phyloP scores from a whole-genome alignment of 176 grass and related monocot species.

The Elaeis guineensis region DNA sequence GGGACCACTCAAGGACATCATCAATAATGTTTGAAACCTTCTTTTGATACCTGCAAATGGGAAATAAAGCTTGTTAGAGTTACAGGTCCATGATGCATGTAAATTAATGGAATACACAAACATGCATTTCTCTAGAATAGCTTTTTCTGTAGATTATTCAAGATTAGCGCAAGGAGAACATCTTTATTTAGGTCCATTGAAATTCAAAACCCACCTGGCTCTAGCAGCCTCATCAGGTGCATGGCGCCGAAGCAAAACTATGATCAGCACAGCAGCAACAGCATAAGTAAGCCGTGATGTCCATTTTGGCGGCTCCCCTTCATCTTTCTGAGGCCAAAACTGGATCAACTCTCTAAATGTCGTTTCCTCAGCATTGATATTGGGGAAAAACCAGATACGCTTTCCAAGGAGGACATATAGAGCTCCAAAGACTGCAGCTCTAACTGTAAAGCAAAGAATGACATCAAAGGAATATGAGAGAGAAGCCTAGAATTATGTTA shows the following conservation, averaged over 20 bases:
- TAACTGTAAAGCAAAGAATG: constrained; percentile 47
- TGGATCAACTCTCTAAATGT: constrained; percentile 88
- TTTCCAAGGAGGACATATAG: constrained; percentile 85
- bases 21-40: constrained; percentile 99
- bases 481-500: background rate
- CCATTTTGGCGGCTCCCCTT: constrained; percentile 74
- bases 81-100: background rate
- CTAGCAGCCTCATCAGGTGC: constrained; percentile 99
- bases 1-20: constrained; percentile 98
- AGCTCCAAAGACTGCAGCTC: constrained; percentile 73
- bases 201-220: constrained; percentile 62
- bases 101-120: constrained; percentile 3
- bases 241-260: constrained; percentile 86
- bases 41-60: constrained; percentile 78
- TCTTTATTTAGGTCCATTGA: background rate
- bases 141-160: constrained; percentile 1
- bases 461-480: background rate
- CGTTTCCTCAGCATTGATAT: constrained; percentile 98
- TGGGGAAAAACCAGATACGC: constrained; percentile 97
- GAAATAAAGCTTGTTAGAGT: constrained; percentile 14
- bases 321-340: constrained; percentile 97
- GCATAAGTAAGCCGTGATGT: constrained; percentile 82
- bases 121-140: too few relatives aligned
- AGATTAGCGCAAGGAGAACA: constrained; percentile 2
- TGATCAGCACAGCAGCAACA: constrained; percentile 39